Evolutionary conservation across 2,329 filamentous ascomycete genomes (phyloP).

Genomic region (Ophidiomyces ophidiicola): DNA sequence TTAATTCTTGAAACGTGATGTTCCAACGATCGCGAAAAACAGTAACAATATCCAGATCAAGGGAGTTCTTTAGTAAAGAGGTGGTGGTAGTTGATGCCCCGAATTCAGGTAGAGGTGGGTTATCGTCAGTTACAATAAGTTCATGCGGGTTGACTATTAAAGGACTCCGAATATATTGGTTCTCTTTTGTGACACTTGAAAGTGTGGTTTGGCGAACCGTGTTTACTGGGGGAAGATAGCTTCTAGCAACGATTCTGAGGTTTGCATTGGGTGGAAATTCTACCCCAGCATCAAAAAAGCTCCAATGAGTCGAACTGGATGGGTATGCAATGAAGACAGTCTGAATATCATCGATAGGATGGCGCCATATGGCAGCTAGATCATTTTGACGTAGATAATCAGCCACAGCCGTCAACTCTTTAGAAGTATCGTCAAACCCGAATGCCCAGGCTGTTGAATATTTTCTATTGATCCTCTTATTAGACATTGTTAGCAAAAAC

Average conservation of each 20-base stretch:
- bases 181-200: no score
- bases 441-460: slow-evolving; percentile 25
- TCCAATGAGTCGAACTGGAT: slow-evolving; percentile 19
- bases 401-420: slow-evolving; percentile 20
- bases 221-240: slow-evolving; percentile 13
- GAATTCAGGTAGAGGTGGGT: no score
- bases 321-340: slow-evolving; percentile 24
- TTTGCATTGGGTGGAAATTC: slow-evolving; percentile 1
- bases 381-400: slow-evolving; percentile 20
- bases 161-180: no score
- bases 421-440: slow-evolving; percentile 25
- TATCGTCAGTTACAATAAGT: not conserved
- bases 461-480: slow-evolving; percentile 12
- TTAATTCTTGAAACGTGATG: slow-evolving; percentile 23
- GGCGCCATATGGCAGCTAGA: slow-evolving; percentile 24
- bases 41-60: slow-evolving; percentile 10
- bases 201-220: slow-evolving; percentile 9
- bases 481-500: no score
- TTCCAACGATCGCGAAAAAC: slow-evolving; percentile 15
- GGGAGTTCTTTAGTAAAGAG: not conserved
- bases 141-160: no score
- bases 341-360: slow-evolving; percentile 3
- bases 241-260: slow-evolving; percentile 17
- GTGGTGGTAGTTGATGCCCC: not conserved
- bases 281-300: slow-evolving; percentile 17